Base-by-base conservation (phyloP, 176 grass and related monocot genomes). In the Poa annua region DNA sequence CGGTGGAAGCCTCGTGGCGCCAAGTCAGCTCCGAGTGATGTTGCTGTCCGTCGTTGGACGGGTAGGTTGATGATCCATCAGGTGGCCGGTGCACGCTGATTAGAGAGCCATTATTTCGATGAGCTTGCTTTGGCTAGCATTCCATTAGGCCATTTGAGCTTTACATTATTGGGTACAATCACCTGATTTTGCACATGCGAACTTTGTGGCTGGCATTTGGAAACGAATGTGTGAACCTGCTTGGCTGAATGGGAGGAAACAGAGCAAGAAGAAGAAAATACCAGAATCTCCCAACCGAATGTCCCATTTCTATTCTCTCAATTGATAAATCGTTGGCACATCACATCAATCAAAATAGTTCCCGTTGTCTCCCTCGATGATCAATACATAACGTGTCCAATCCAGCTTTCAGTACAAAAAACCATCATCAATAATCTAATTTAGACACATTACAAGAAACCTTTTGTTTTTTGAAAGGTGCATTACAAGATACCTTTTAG, bases 1-100 rank as follows among this genome's bases (percentile, higher is more conserved):
- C 47, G 16, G 15, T 0, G 71, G 52, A 74, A 11, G 25, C 10
- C 0, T 19, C 4, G 71, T 74, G 71, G 71, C 71, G 71, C 47
- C 71, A 49, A 0, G 15, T 74, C 74, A 61, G 15, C 19, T 53
- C 39, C 24, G 45, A 32, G 71, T 69, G 1, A 4, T 32, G 63
- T 77, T 55, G 80, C 65, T 44, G 79, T 67, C 66, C 11, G 75
- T 69, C 38, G 24, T 24, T 79, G 15, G 72, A n/a, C 4, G 10
- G 3, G 21, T 17, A 69, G 75, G 16, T 34, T 22, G 79, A 26
- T 7, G 65, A 64, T 61, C 73, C 25, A 80, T 84, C 85, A 85
- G 76, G 88, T 88, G 85, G 68, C 35, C 84, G 70, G 71, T 80
- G 81, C 59, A 57, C 41, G 11, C 45, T 74, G 70, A 74, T 50